Evolutionary conservation across 306 rosid genomes (phyloP), one percentile per base, ranked within the genome.

Genomic region (Bauhinia variegata): DNA sequence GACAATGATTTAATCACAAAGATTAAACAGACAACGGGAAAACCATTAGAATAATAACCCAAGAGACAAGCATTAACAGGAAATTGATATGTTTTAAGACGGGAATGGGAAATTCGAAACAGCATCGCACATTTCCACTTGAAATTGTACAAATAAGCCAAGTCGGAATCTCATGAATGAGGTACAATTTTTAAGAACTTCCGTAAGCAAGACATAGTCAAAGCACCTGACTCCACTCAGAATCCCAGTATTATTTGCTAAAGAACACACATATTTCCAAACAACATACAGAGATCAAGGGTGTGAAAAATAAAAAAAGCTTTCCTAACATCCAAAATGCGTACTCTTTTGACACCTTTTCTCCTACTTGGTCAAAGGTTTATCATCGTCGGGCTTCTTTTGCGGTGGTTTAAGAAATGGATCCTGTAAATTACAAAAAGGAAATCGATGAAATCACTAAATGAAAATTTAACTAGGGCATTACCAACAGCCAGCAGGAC

Each of bases 391-490:
- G 13, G 13, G 66, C 67, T 79, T 84, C 73, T 47, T 76, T 30
- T 65, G 46, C 12, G 76, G 56, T 28, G 75, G 73, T 72, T 86
- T 86, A 57, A 72, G 55, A 74, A 80, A 82, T 8, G 86, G 85
- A 82, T 89, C 88, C 98, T 92, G 91, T 59, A 39, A 51, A 79
- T 36, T 42, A 32, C 44, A 53, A 63, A 16, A 16, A 54, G 59
- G 6, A 5, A 42, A 48, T 18, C 38, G 12, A 64, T 53, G 43
- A 62, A 36, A 64, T 54, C 58, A 43, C 19, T 19, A 6, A 72
- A 65, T 11, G 39, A 43, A 17, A 60, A 23, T 43, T 37, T 8
- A 30, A 12, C n/a, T 59, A 28, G 56, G 16, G 28, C 57, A n/a
- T 50, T 12, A 64, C 41, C 13, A 73, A 49, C 11, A 54, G 42